Percentiles rank a stretch among this genome's conserved stretches.
Conservation (phyloP, 805 yeast species). For the Saturnispora kantuleensis region DNA sequence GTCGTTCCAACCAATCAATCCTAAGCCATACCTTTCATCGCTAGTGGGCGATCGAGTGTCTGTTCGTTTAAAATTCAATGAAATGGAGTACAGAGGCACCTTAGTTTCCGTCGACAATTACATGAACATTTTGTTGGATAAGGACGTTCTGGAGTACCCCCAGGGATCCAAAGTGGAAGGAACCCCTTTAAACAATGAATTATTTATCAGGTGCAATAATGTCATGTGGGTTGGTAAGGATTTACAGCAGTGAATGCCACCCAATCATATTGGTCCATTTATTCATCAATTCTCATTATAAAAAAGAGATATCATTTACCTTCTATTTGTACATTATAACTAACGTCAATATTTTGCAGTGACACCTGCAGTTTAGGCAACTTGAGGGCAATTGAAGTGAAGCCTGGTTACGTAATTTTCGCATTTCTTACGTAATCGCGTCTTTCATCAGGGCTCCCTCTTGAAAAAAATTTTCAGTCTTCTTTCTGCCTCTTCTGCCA, state of each 20-base stretch:
- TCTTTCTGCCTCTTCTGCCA: neutral
- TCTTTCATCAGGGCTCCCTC: too few species aligned
- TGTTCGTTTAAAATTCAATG: constrained; percentile 83
- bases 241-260: constrained; percentile 24
- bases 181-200: constrained; percentile 34
- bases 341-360: too few species aligned
- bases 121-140: constrained; percentile 75
- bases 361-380: too few species aligned
- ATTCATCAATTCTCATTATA: neutral
- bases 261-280: neutral
- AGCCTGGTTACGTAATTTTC: too few species aligned
- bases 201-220: constrained; percentile 85
- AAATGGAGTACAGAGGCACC: constrained; percentile 75
- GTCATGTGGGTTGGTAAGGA: constrained; percentile 63
- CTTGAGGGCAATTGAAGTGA: too few species aligned
- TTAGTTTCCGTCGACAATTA: constrained; percentile 79
- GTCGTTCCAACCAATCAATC: constrained; percentile 62
- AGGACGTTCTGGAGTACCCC: constrained; percentile 38
- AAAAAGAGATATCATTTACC: neutral
- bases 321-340: neutral
- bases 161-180: constrained; percentile 32
- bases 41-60: constrained; percentile 61
- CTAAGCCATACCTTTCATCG: constrained; percentile 80
- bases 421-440: too few species aligned
- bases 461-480: too few species aligned